Conservation (phyloP, 2,329 filamentous ascomycete genomes). For the Talaromyces sp. region DNA sequence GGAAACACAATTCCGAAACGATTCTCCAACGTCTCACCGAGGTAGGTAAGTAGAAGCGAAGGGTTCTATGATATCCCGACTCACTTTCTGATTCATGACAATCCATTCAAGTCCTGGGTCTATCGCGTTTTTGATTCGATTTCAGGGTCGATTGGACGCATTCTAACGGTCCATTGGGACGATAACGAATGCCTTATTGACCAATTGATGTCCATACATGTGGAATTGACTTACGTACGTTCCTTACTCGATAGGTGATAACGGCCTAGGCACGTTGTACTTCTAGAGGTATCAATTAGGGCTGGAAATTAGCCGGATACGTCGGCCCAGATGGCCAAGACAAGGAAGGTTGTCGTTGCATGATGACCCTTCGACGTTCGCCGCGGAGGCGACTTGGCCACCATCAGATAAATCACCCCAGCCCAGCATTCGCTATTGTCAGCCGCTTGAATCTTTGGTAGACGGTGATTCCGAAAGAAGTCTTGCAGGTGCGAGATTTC, state of each 20-base stretch:
- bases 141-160: neutral
- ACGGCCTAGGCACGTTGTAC: neutral
- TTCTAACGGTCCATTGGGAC: neutral
- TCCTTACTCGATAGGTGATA: neutral
- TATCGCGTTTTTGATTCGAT: neutral
- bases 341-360: too few relatives aligned
- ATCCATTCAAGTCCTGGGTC: neutral
- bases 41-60: neutral
- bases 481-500: neutral
- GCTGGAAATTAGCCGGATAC: neutral
- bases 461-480: neutral
- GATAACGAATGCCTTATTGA: neutral
- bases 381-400: neutral
- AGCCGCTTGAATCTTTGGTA: neutral
- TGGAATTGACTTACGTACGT: neutral
- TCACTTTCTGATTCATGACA: neutral
- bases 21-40: too few relatives aligned
- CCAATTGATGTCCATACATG: neutral
- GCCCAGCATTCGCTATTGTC: too few relatives aligned
- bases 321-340: neutral
- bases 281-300: neutral
- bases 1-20: neutral
- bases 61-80: neutral
- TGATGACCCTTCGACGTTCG: neutral
- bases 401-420: neutral